Evolutionary conservation across 805 yeast genomes (phyloP).

Genomic region (Candida khao-thaluensis): DNA sequence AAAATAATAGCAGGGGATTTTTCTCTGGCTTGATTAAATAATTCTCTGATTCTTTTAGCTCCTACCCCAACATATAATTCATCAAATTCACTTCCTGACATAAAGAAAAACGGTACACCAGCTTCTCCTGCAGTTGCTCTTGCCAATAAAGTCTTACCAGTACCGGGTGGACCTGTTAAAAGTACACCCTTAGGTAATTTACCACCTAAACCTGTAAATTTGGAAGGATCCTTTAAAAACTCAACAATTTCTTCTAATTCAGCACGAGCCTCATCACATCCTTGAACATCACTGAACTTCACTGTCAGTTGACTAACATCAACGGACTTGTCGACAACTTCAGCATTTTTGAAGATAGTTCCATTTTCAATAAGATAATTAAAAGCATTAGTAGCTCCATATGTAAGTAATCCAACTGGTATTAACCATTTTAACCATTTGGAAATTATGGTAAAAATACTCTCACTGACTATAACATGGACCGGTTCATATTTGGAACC

Average conservation of each 20-base stretch:
- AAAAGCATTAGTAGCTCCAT: conserved; percentile 77
- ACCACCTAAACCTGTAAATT: conserved; percentile 96
- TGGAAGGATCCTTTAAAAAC: conserved; percentile 91
- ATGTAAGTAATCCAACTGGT: conserved; percentile 75
- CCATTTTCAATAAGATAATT: conserved; percentile 80
- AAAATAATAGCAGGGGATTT: conserved; percentile 96
- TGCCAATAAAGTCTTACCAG: conserved; percentile 95
- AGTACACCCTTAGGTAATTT: conserved; percentile 96
- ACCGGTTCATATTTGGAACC: conserved; percentile 82
- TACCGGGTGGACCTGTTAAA: conserved; percentile 98
- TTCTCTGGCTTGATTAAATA: conserved; percentile 88
- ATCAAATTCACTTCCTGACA: conserved; percentile 98
- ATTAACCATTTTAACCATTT: conserved; percentile 89
- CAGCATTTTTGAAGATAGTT: conserved; percentile 72
- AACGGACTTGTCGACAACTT: conserved; percentile 71
- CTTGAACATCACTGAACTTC: conserved; percentile 89
- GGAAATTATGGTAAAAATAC: conserved; percentile 71
- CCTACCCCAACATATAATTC: conserved; percentile 99
- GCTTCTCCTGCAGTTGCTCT: conserved; percentile 99
- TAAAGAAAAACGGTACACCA: conserved; percentile 96
- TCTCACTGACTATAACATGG: conserved; percentile 90
- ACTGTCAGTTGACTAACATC: conserved; percentile 86
- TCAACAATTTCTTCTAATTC: conserved; percentile 98
- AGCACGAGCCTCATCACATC: conserved; percentile 97
- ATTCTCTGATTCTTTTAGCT: conserved; percentile 94